Base-by-base conservation (phyloP, 768 basidiomycete species). In the Tulasnella sp. region DNA sequence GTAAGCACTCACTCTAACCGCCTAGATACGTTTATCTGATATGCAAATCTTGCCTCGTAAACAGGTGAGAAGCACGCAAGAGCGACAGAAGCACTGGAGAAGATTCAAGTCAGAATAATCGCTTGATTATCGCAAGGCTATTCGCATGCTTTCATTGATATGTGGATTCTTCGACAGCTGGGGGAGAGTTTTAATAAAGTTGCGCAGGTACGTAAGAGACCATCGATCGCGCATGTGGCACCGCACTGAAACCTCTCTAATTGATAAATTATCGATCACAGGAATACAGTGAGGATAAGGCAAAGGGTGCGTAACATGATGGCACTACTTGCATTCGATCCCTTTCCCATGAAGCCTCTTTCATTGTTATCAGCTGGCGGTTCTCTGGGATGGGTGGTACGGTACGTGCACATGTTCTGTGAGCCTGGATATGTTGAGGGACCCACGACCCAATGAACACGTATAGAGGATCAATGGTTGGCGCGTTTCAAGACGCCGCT, bases 271-370 rank as follows among this genome's bases (percentile, higher is more conserved):
- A 45, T 34, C n/a, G 29, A 24, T 2, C 7, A 4, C 84, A 89
- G 67, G 89, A 90, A 66, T 91, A 88, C 65, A 91, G 90, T 0
- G 88, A 90, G 70, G 89, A 92, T 72, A 92, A 92, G 68, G 89
- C 89, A 4, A 92, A 90, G 78, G 79, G 88, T 85, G 58, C 21
- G 68, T 66, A 29, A 47, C n/a, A 30, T 15, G 7, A 32, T 47
- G 24, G 59, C n/a, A 19, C 19, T 27, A 26, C 32, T 29, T 11
- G 24, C 48, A 34, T 43, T 42, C 17, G 4, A 21, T 38, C 9
- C n/a, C 29, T n/a, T 56, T 44, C 8, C 27, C 60, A 8, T 29
- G 51, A 53, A 48, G 34, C 43, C 44, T 50, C 9, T 43, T 61
- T 13, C 34, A 13, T 47, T 19, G 19, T 3, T 30, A 13, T 34